phyloP scores from a whole-genome alignment of 805 yeast species.

The Sugiyamaella valdiviana region DNA sequence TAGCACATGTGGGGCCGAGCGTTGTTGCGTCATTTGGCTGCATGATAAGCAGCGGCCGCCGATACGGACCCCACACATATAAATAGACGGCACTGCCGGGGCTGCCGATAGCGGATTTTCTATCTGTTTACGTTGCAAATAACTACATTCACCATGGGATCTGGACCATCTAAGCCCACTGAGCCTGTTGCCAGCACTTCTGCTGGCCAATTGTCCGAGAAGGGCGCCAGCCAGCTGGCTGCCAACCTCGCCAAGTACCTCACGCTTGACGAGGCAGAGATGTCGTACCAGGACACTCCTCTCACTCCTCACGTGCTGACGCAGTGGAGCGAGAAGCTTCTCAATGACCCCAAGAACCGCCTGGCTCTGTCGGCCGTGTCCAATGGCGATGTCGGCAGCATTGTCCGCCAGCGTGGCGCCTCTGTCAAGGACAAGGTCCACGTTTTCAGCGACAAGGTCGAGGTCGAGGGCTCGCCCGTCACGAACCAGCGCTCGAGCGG shows the following conservation, averaged over 20 bases:
- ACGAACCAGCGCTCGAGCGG: conserved; percentile 74
- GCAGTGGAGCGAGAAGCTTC: conserved; percentile 43
- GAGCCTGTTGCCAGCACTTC: not conserved
- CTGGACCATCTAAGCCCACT: conserved; percentile 1
- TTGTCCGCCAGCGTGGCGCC: conserved; percentile 29
- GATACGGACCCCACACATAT: not conserved
- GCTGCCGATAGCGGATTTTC: not conserved
- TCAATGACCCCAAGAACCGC: conserved; percentile 44
- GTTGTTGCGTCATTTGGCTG: no score
- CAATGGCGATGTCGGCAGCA: conserved; percentile 39
- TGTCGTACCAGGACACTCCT: conserved; percentile 28
- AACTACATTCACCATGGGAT: not conserved
- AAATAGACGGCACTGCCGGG: no score
- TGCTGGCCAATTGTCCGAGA: conserved; percentile 2
- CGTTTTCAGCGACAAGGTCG: conserved; percentile 41
- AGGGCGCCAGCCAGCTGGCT: conserved; percentile 4
- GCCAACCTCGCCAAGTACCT: conserved; percentile 9
- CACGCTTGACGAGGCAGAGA: conserved; percentile 8
- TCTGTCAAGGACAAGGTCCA: conserved; percentile 17
- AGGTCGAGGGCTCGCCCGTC: conserved; percentile 56
- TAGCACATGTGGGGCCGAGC: no score
- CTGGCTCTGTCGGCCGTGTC: conserved; percentile 51
- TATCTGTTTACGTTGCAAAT: not conserved
- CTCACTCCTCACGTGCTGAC: conserved; percentile 32
- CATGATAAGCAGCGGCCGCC: no score